Base-by-base conservation (phyloP, 2,329 filamentous ascomycete genomes). In the Cladosporium sp. region DNA sequence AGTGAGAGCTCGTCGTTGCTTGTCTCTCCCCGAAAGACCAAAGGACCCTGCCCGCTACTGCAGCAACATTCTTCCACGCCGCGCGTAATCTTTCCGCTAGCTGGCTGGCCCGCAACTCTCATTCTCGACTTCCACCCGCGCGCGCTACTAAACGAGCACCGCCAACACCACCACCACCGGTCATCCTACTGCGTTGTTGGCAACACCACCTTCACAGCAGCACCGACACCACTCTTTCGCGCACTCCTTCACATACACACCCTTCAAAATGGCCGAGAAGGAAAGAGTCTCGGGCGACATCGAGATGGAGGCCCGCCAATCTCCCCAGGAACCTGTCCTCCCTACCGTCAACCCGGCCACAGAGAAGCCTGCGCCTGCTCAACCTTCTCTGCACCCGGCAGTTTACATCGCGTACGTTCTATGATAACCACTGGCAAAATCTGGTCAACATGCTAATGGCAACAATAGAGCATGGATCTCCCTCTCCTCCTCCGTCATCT, bases 401-500 rank as follows among this genome's bases (percentile, higher is more conserved):
- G 73, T 94, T 70, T 96, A 96, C 72, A 88, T 96, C 64, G 74
- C 73, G 79, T 83, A 71, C 66, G 73, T 69, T 15, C 32, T n/a
- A 35, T 30, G 20, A 45, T 56, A 55, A 53, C 57, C 29, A 71
- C 78, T 82, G 83, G 70, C 67, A 74, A 40, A 18, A 36, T 39
- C 51, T 20, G 19, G 18, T 27, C 12, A 29, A 38, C 19, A 22
- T 41, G 15, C 41, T 46, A 15, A 35, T 43, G 18, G 33, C 35
- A 27, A 15, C 13, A 22, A 35, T 69, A 95, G 91, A 62, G 78
- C 84, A 60, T 98, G 93, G 93, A 97, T 98, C 67, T 76, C 84
- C 53, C 78, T 96, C 69, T 95, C 88, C 65, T 95, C 90, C 38
- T 88, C 86, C 62, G 90, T 97, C 67, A 98, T 98, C 69, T 78